Percentiles rank a stretch among this genome's conserved stretches.
These are phyloP conservation scores for Ophiosphaerella narmari DNA, from an alignment of 2,329 filamentous ascomycete genomes.

Conservation along the genomic window DNA sequence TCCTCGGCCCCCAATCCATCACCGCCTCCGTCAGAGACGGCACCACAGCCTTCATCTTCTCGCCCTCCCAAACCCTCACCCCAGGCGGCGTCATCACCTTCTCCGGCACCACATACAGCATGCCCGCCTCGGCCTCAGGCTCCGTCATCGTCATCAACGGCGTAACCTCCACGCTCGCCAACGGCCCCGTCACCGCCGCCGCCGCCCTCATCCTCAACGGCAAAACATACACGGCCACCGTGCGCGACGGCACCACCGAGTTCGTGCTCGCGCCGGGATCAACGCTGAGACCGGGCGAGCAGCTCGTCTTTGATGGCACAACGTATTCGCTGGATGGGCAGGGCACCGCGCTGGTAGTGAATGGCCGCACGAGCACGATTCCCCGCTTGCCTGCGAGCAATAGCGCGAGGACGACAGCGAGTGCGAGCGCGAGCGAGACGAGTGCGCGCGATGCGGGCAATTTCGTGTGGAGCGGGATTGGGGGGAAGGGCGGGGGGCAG, in stretches of 20 bases:
- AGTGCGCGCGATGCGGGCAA: constrained; percentile 17
- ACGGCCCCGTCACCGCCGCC: constrained; percentile 19
- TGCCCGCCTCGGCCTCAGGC: constrained; percentile 29
- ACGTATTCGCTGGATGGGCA: constrained; percentile 32
- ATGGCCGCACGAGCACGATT: constrained; percentile 39
- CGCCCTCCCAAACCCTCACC: constrained; percentile 28
- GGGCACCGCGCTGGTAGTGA: constrained; percentile 36
- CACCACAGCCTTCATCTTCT: constrained; percentile 32
- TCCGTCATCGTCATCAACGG: constrained; percentile 35
- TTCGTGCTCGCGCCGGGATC: constrained; percentile 27
- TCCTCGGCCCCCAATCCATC: constrained; percentile 11
- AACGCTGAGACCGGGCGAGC: constrained; percentile 29
- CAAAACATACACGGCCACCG: constrained; percentile 28
- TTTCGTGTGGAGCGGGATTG: constrained; percentile 35
- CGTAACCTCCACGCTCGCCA: constrained; percentile 26
- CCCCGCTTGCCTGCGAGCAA: constrained; percentile 30
- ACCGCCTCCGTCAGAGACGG: constrained; percentile 22
- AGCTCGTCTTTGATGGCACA: constrained; percentile 32
- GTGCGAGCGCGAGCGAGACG: constrained; percentile 5
- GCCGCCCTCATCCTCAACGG: constrained; percentile 34
- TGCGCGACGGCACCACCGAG: constrained; percentile 30
- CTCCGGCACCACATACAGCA: constrained; percentile 34
- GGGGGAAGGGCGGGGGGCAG: constrained; percentile 3
- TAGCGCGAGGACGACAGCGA: constrained; percentile 29
- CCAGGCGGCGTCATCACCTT: constrained; percentile 33